These are phyloP conservation scores for Plantago coronopus DNA, from an alignment of 305 asterid species.

Conservation along the genomic window DNA sequence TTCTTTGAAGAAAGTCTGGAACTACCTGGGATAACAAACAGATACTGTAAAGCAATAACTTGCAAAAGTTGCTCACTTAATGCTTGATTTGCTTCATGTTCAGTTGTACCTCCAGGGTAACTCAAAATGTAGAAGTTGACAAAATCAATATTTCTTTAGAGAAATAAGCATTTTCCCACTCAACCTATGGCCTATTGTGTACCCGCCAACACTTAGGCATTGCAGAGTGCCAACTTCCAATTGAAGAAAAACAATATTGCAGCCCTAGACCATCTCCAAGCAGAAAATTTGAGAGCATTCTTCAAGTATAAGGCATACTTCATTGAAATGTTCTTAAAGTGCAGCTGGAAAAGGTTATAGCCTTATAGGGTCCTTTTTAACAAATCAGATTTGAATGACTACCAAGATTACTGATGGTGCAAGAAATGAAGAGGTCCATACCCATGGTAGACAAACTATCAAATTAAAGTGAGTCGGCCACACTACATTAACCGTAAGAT, in stretches of 20 bases:
- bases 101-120: no score
- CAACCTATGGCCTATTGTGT: not conserved
- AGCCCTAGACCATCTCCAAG: not conserved
- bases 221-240: not conserved
- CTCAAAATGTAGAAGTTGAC: no score
- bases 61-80: not conserved
- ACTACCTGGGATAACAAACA: conserved; percentile 46
- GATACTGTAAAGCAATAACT: conserved; percentile 10
- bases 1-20: conserved; percentile 51
- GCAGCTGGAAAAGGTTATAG: not conserved
- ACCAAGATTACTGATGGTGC: not conserved
- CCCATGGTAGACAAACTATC: not conserved
- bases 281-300: not conserved
- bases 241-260: no score
- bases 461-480: not conserved
- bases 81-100: no score
- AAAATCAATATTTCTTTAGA: not conserved
- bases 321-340: not conserved
- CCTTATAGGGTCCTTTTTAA: not conserved
- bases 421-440: not conserved
- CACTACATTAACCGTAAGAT: not conserved
- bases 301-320: not conserved
- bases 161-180: not conserved
- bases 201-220: not conserved
- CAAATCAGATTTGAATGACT: not conserved